Conservation (phyloP, 208 protist species). For the Jaenimonas drosophilae region DNA sequence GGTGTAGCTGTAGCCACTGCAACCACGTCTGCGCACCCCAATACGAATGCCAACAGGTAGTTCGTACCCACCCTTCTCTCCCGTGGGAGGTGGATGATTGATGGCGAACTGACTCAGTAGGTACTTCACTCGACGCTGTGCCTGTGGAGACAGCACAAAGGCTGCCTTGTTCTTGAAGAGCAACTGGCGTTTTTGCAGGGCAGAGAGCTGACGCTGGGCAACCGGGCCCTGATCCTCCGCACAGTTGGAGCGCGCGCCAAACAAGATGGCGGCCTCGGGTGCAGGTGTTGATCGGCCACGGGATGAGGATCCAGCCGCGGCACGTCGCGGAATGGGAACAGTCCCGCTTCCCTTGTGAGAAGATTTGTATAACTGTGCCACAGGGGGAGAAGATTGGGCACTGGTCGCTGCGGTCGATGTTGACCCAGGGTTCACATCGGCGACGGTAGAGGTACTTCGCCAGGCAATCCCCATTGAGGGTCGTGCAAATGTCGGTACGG, state of each 20-base stretch:
- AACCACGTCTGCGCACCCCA: conserved; percentile 90
- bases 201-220: conserved; percentile 42
- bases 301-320: neutral
- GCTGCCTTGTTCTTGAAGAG: conserved; percentile 70
- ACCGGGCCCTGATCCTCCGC: conserved; percentile 59
- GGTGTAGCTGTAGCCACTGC: conserved; percentile 95
- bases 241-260: conserved; percentile 55
- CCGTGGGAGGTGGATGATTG: too few species aligned
- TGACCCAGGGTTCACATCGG: neutral
- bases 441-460: too few species aligned
- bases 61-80: neutral
- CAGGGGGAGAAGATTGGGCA: conserved; percentile 3
- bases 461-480: too few species aligned
- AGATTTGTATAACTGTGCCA: conserved; percentile 66
- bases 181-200: conserved; percentile 76
- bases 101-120: conserved; percentile 41
- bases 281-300: neutral
- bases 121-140: conserved; percentile 69
- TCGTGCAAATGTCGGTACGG: too few species aligned
- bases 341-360: conserved; percentile 55
- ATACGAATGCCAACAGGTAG: conserved; percentile 79
- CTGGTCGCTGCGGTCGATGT: neutral
- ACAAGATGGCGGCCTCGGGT: conserved; percentile 7
- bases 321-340: conserved; percentile 23
- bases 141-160: conserved; percentile 75